Evolutionary conservation across 345 rosid species (phyloP).

Genomic region (Citrus glauca): DNA sequence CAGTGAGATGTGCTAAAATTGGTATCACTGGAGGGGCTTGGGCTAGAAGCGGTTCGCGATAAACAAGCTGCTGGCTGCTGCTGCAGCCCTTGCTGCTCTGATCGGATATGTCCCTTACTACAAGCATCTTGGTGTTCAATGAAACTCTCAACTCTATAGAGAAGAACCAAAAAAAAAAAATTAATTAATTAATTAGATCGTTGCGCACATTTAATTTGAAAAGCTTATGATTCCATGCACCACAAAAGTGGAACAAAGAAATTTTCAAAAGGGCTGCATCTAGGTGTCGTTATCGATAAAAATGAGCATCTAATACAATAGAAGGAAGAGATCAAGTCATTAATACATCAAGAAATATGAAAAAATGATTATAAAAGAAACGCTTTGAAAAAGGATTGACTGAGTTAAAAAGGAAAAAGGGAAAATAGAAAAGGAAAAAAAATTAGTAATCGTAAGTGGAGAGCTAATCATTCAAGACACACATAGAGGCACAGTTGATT

Average conservation of each 20-base stretch:
- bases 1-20: slow-evolving; percentile 46
- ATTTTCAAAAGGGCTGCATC: slow-evolving; percentile 8
- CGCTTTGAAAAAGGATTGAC: slow-evolving; percentile 17
- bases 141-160: slow-evolving; percentile 88
- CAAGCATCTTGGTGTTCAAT: slow-evolving; percentile 96
- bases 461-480: slow-evolving; percentile 11
- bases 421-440: neutral
- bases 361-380: neutral
- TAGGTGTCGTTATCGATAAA: slow-evolving; percentile 19
- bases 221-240: slow-evolving; percentile 4
- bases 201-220: neutral
- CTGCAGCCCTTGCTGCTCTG: slow-evolving; percentile 42
- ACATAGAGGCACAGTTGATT: neutral
- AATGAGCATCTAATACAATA: slow-evolving; percentile 6
- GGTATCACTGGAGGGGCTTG: slow-evolving; percentile 56
- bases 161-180: neutral
- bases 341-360: neutral
- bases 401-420: slow-evolving; percentile 11
- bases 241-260: slow-evolving; percentile 1
- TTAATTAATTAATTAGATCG: neutral
- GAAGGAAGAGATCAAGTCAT: slow-evolving; percentile 15
- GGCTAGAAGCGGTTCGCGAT: slow-evolving; percentile 63
- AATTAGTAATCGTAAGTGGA: neutral
- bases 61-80: slow-evolving; percentile 39
- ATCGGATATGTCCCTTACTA: slow-evolving; percentile 48